Percentiles rank a stretch among this genome's conserved stretches.
Evolutionary conservation across 2,329 filamentous ascomycete species (phyloP).

Genomic region (Stenocarpella maydis): DNA sequence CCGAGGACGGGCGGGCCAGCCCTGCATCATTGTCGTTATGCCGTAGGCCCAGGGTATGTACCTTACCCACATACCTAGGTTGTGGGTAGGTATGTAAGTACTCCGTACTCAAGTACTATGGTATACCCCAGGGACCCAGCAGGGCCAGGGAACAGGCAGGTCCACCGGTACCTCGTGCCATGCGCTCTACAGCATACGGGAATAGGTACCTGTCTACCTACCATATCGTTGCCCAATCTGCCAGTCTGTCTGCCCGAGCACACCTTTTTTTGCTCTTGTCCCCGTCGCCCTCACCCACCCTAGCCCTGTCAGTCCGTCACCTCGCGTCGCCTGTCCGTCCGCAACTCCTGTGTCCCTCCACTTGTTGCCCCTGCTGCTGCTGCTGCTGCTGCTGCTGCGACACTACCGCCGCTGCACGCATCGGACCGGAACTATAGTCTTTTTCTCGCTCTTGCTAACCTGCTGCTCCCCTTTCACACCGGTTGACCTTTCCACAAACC

Average conservation of each 20-base stretch:
- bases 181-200: too few species aligned
- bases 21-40: conserved; percentile 16
- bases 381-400: neutral
- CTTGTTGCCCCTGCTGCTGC: neutral
- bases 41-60: neutral
- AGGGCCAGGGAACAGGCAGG: neutral
- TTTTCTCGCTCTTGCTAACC: neutral
- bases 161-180: too few species aligned
- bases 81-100: too few species aligned
- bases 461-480: conserved; percentile 18
- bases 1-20: neutral
- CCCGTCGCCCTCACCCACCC: conserved; percentile 9
- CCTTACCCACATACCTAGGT: neutral
- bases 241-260: conserved; percentile 13
- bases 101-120: too few species aligned
- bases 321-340: neutral
- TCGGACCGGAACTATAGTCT: neutral
- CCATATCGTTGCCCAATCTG: conserved; percentile 12
- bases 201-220: too few species aligned
- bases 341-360: neutral
- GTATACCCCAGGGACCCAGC: neutral
- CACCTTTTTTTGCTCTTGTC: conserved; percentile 10
- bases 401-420: neutral
- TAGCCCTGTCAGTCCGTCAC: neutral
- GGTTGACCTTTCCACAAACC: conserved; percentile 23